Evolutionary conservation across 345 rosid species (phyloP).

Genomic region (Camelina sativa): DNA sequence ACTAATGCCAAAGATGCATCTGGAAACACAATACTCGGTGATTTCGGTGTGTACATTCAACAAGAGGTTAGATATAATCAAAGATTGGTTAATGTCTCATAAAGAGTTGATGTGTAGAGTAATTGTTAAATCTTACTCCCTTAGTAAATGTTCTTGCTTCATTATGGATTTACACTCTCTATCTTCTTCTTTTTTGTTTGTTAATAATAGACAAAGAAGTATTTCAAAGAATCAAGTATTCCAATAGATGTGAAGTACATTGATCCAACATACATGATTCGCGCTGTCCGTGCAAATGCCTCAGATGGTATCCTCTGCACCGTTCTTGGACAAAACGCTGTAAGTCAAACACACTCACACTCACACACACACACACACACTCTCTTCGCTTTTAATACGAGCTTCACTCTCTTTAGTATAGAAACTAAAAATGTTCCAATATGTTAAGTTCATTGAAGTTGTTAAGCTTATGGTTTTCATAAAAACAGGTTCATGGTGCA

Average conservation of each 20-base stretch:
- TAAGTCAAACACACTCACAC: too few relatives aligned
- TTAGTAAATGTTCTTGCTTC: too few relatives aligned
- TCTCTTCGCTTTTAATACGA: too few relatives aligned
- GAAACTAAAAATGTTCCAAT: neutral
- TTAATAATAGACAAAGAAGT: conserved; percentile 65
- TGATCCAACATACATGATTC: conserved; percentile 98
- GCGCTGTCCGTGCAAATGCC: conserved; percentile 93
- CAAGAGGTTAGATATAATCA: conserved; percentile 74
- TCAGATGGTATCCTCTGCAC: conserved; percentile 95
- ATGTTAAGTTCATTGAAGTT: neutral
- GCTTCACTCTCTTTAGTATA: neutral
- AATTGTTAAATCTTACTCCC: neutral
- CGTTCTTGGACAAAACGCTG: conserved; percentile 99
- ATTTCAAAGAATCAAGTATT: conserved; percentile 67
- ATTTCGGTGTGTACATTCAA: conserved; percentile 87
- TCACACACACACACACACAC: too few relatives aligned
- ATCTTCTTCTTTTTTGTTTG: neutral
- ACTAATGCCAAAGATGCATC: conserved; percentile 97
- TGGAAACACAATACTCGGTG: conserved; percentile 85
- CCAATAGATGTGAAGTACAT: conserved; percentile 90
- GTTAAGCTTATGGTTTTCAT: neutral
- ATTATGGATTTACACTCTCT: too few relatives aligned
- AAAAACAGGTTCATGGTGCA: conserved; percentile 87
- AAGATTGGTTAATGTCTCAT: neutral
- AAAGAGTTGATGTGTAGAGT: neutral